Conservation (phyloP, 495 filamentous ascomycete species). For the Talaromyces thailandensis region DNA sequence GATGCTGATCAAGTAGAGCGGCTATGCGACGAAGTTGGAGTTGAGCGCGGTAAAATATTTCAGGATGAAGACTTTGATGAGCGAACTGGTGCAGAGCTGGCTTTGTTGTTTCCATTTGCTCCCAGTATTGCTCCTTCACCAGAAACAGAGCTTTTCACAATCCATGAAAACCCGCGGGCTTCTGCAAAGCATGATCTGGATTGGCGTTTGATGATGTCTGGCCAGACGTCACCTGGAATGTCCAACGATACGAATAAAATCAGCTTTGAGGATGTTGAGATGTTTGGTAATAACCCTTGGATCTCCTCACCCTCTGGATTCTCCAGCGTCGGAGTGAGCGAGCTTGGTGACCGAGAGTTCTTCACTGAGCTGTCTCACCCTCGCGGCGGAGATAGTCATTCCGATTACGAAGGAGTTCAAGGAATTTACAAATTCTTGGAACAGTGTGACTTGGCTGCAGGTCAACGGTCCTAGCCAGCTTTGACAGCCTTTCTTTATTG, state of each 20-base stretch:
- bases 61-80: slow-evolving; percentile 70
- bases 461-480: slow-evolving; percentile 11
- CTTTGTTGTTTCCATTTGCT: slow-evolving; percentile 79
- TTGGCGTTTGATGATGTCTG: slow-evolving; percentile 48
- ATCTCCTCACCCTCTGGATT: slow-evolving; percentile 38
- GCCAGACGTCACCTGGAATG: slow-evolving; percentile 16
- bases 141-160: slow-evolving; percentile 25
- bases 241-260: slow-evolving; percentile 17
- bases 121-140: slow-evolving; percentile 41
- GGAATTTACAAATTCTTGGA: slow-evolving; percentile 83
- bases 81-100: slow-evolving; percentile 55
- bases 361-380: slow-evolving; percentile 28
- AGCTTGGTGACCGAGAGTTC: slow-evolving; percentile 36
- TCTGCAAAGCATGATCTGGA: slow-evolving; percentile 30
- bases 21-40: slow-evolving; percentile 78
- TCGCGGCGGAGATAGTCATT: slow-evolving; percentile 11
- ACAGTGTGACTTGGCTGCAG: slow-evolving; percentile 62
- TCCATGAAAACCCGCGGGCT: slow-evolving; percentile 16
- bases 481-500: slow-evolving; percentile 17
- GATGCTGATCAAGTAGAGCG: slow-evolving; percentile 75
- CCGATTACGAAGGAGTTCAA: slow-evolving; percentile 68
- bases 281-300: slow-evolving; percentile 43
- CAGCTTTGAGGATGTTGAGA: slow-evolving; percentile 39
- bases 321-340: slow-evolving; percentile 45
- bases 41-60: slow-evolving; percentile 63